Evolutionary conservation across 2,329 filamentous ascomycete species (phyloP).

Genomic region (Colletotrichum gigasporum): DNA sequence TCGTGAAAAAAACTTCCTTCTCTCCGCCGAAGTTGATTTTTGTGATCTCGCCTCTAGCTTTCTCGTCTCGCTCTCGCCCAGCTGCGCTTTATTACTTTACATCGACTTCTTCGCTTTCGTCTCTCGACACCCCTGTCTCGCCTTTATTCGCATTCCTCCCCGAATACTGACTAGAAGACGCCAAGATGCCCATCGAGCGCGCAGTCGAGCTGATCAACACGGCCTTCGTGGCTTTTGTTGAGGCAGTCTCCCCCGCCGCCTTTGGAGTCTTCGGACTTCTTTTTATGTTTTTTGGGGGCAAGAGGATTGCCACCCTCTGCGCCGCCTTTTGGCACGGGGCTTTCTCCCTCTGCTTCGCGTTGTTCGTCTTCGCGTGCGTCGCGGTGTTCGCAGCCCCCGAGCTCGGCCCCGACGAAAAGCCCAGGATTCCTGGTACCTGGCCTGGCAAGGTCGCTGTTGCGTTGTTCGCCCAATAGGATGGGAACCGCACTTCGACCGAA

Average conservation of each 20-base stretch:
- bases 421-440: constrained; percentile 22
- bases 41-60: background rate
- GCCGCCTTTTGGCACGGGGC: background rate
- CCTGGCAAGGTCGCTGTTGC: constrained; percentile 1
- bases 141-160: background rate
- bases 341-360: background rate
- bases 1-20: background rate
- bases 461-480: background rate
- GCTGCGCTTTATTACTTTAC: no score
- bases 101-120: no score
- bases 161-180: background rate
- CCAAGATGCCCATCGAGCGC: background rate
- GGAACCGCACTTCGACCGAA: background rate
- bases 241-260: no score
- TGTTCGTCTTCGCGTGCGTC: no score
- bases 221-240: background rate
- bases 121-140: no score
- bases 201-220: background rate
- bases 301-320: no score
- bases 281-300: background rate
- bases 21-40: constrained; percentile 8
- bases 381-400: background rate
- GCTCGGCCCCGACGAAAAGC: background rate
- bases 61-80: background rate
- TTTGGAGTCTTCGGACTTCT: background rate